These are phyloP conservation scores for Xanthoceras sorbifolium DNA, from an alignment of 345 rosid species.

Conservation along the genomic window DNA sequence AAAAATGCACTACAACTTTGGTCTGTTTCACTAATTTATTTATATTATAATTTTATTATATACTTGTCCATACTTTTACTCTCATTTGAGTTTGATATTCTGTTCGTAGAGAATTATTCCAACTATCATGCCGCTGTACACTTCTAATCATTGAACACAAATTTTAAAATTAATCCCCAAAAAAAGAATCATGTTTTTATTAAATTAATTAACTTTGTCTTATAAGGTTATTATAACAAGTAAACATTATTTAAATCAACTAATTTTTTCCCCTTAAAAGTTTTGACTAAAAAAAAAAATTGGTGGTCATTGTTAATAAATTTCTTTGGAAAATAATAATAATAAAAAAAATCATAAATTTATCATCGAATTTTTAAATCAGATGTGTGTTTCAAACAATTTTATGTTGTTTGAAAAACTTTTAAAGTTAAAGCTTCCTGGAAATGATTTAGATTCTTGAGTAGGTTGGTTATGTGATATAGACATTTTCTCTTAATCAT, in stretches of 20 bases:
- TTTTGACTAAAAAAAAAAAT: neutral
- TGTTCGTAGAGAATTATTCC: constrained; percentile 23
- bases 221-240: constrained; percentile 8
- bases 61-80: constrained; percentile 16
- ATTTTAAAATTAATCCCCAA: constrained; percentile 8
- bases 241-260: constrained; percentile 7
- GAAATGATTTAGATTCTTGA: neutral
- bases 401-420: neutral
- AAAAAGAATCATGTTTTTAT: constrained; percentile 14
- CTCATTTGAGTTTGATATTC: constrained; percentile 24
- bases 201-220: constrained; percentile 19
- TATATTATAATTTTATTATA: neutral
- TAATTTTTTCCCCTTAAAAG: neutral
- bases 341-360: neutral
- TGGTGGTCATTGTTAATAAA: neutral
- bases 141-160: constrained; percentile 40
- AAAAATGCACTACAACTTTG: constrained; percentile 10
- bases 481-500: constrained; percentile 5
- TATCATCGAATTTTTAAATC: neutral
- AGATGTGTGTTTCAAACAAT: neutral
- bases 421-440: neutral
- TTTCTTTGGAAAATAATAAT: neutral
- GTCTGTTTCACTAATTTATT: neutral
- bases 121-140: constrained; percentile 24
- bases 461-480: neutral